Conservation (phyloP, 805 yeast genomes). For the Barnettozyma sucrosica region DNA sequence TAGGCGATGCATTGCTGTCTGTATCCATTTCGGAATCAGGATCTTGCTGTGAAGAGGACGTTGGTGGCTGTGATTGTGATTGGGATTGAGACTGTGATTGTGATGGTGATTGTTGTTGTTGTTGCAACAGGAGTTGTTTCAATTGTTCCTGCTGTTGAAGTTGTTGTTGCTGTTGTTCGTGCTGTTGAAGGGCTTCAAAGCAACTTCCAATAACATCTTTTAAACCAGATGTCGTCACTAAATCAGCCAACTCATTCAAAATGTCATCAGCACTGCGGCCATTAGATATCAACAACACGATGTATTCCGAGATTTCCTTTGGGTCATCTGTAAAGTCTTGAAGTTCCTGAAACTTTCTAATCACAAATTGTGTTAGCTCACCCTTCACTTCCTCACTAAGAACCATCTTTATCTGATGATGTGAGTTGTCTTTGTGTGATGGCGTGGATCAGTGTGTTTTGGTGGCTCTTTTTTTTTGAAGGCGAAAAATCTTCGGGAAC, state of each 20-base stretch:
- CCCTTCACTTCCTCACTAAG: conserved; percentile 29
- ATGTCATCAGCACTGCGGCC: conserved; percentile 59
- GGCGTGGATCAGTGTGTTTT: not conserved
- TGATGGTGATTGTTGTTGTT: conserved; percentile 1
- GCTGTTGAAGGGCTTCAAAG: conserved; percentile 42
- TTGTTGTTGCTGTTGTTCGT: conserved; percentile 9
- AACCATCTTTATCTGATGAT: conserved; percentile 4
- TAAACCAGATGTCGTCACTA: conserved; percentile 59
- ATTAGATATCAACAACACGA: conserved; percentile 63
- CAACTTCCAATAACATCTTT: conserved; percentile 50
- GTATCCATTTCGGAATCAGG: conserved; percentile 4
- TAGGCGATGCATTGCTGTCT: not conserved
- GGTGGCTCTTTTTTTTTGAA: not conserved
- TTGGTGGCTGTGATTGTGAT: conserved; percentile 1
- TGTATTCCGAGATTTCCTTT: conserved; percentile 65
- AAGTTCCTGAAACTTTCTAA: conserved; percentile 34
- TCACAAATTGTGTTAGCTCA: conserved; percentile 39
- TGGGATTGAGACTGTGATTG: conserved; percentile 3
- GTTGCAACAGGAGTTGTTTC: conserved; percentile 1
- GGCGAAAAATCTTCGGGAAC: conserved; percentile 1
- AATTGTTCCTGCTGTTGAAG: conserved; percentile 5
- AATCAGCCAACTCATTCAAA: conserved; percentile 50
- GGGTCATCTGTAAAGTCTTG: conserved; percentile 45
- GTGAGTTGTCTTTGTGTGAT: not conserved
- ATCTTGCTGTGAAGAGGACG: not conserved